Conservation (phyloP, 768 basidiomycete species). For the Russula olivacea region DNA sequence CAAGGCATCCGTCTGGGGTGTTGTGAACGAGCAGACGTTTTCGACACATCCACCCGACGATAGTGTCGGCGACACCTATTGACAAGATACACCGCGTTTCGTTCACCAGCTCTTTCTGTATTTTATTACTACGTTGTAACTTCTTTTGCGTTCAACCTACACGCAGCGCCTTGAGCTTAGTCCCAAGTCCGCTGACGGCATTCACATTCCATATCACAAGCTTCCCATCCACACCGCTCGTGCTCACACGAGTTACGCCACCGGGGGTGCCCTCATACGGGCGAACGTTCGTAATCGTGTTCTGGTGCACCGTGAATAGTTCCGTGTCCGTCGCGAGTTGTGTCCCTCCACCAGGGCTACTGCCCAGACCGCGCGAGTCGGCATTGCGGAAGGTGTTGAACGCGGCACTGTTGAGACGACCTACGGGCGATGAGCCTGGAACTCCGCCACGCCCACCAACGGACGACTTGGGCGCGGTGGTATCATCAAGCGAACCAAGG, state of each 20-base stretch:
- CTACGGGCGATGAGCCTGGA: conserved; percentile 42
- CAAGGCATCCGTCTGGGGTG: conserved; percentile 94
- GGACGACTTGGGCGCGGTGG: conserved; percentile 41
- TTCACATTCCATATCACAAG: conserved; percentile 87
- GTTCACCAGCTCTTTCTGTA: background rate
- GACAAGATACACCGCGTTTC: background rate
- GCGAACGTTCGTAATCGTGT: conserved; percentile 91
- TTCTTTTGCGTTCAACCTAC: conserved; percentile 25
- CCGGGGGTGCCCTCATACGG: conserved; percentile 60
- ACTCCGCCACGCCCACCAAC: conserved; percentile 44
- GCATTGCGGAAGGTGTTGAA: conserved; percentile 93
- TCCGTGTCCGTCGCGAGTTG: conserved; percentile 54
- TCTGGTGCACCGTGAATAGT: conserved; percentile 89
- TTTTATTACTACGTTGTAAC: conserved; percentile 19
- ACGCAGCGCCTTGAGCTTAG: conserved; percentile 40
- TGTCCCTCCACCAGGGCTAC: conserved; percentile 32
- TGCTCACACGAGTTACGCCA: conserved; percentile 71
- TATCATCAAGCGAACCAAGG: conserved; percentile 80
- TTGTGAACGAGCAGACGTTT: conserved; percentile 72
- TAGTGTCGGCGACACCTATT: conserved; percentile 15
- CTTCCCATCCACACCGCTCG: conserved; percentile 89
- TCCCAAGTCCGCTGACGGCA: conserved; percentile 46
- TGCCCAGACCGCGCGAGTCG: conserved; percentile 61
- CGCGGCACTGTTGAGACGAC: conserved; percentile 82
- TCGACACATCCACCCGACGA: conserved; percentile 14